Evolutionary conservation across 1,284 basidiomycete species (phyloP), one percentile per base, ranked within the genome.

Genomic region (Spongiforma sp.): DNA sequence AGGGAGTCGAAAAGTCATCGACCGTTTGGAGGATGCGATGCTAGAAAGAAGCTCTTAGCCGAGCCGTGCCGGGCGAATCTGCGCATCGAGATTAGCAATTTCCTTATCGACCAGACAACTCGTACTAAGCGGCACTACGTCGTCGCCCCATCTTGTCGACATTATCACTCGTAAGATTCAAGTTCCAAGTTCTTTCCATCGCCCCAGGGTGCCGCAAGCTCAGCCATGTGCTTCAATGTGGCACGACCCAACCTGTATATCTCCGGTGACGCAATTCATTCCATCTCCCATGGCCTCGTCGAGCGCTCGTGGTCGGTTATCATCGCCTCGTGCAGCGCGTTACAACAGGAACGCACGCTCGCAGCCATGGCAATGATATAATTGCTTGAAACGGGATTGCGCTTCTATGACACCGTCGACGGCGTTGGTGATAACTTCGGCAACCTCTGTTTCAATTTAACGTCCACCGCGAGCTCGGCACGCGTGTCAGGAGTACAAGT

Each of bases 391-490:
- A 82, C 79, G 1, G 80, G 81, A 58, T 83, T 83, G 30, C 82
- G 75, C 61, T 83, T 83, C 61, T 83, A 82, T 28, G 79, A 80
- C 82, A 82, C 83, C 30, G 80, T 83, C 62, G 79, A 81, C 59
- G 80, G 26, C 80, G 79, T 57, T 82, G 74, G 19, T 75, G 67
- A 43, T 79, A 73, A 82, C 71, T 59, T 83, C 81, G 5, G 66
- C 79, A 4, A 83, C 77, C 65, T 83, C 82, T 0, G 80, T 82
- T 66, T 83, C 33, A 83, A 71, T 63, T 83, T 82, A 32, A 81
- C 69, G 62, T 82, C 81, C n/a, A 76, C 70, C 9, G 79, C 79
- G 37, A 83, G 78, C 68, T 83, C 82, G 59, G 79, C 74, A 54
- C 81, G 83, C 21, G 81, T 81, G 80, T 75, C 50, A 83, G 55